Percentiles rank a stretch among this genome's conserved stretches.
Conservation (phyloP, 139 green algal species). For the Diplosphaera chodatii region DNA sequence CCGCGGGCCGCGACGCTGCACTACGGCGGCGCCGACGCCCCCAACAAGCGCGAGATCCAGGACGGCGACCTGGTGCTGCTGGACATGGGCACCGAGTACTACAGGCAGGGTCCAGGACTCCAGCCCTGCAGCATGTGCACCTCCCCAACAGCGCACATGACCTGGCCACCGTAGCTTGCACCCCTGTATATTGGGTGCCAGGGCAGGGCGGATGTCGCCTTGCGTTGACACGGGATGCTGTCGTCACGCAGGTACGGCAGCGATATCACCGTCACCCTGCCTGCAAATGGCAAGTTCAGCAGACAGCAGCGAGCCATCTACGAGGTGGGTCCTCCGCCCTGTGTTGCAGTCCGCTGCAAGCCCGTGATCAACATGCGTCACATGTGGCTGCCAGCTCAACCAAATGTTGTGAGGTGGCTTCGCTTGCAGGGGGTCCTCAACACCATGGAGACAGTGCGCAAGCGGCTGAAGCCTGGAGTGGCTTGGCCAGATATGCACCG, state of each 20-base stretch:
- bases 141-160: too few species aligned
- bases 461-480: slow-evolving; percentile 71
- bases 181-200: too few species aligned
- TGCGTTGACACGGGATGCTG: too few species aligned
- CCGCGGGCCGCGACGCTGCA: slow-evolving; percentile 76
- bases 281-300: slow-evolving; percentile 70
- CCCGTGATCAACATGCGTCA: too few species aligned
- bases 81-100: slow-evolving; percentile 82
- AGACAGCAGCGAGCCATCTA: slow-evolving; percentile 37
- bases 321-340: not conserved
- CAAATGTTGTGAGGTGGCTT: too few species aligned
- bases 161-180: too few species aligned
- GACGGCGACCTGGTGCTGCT: slow-evolving; percentile 68
- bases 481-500: slow-evolving; percentile 73
- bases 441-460: slow-evolving; percentile 29
- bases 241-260: slow-evolving; percentile 4
- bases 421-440: not conserved
- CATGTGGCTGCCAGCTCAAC: too few species aligned
- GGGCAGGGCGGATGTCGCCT: too few species aligned
- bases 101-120: too few species aligned
- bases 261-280: slow-evolving; percentile 84
- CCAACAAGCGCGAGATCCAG: slow-evolving; percentile 65
- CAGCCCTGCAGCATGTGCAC: too few species aligned
- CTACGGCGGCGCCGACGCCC: slow-evolving; percentile 80
- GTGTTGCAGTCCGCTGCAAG: too few species aligned